phyloP scores from a whole-genome alignment of 345 rosid species.

The Cardamine resedifolia region DNA sequence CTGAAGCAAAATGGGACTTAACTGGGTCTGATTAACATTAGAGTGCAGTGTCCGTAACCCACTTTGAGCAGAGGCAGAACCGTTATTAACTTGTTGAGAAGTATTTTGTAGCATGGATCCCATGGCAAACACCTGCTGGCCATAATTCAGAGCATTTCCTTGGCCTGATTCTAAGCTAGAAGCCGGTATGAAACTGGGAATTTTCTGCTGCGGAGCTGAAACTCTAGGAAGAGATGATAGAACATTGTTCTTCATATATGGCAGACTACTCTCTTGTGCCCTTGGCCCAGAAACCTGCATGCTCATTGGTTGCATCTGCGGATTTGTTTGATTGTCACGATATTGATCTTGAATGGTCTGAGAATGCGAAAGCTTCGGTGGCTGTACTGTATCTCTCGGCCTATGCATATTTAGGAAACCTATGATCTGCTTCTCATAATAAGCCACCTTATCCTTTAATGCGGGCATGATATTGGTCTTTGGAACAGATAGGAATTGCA shows the following conservation, averaged over 20 bases:
- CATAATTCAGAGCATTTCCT: slow-evolving; percentile 56
- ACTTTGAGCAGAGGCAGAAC: slow-evolving; percentile 59
- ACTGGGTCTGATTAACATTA: slow-evolving; percentile 58
- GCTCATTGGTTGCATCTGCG: slow-evolving; percentile 66
- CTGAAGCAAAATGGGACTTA: slow-evolving; percentile 68
- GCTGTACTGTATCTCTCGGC: slow-evolving; percentile 62
- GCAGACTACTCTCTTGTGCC: slow-evolving; percentile 59
- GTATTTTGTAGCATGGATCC: slow-evolving; percentile 71
- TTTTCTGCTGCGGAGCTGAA: slow-evolving; percentile 59
- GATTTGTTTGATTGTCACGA: slow-evolving; percentile 67
- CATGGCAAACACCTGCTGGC: slow-evolving; percentile 57
- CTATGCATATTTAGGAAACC: slow-evolving; percentile 51
- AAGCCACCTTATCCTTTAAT: slow-evolving; percentile 61
- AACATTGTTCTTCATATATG: slow-evolving; percentile 67
- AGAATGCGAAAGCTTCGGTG: slow-evolving; percentile 56
- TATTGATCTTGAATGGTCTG: slow-evolving; percentile 51
- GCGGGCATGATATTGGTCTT: slow-evolving; percentile 46
- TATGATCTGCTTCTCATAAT: slow-evolving; percentile 73
- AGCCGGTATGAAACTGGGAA: slow-evolving; percentile 58
- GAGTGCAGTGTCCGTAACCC: slow-evolving; percentile 58
- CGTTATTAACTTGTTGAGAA: slow-evolving; percentile 61
- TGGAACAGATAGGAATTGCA: slow-evolving; percentile 49
- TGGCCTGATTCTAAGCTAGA: slow-evolving; percentile 67
- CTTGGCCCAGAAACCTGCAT: slow-evolving; percentile 57
- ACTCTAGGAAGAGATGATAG: slow-evolving; percentile 66